Conservation (phyloP, 192 early-diverging fungal genomes). For the Oehlia diaphana region DNA sequence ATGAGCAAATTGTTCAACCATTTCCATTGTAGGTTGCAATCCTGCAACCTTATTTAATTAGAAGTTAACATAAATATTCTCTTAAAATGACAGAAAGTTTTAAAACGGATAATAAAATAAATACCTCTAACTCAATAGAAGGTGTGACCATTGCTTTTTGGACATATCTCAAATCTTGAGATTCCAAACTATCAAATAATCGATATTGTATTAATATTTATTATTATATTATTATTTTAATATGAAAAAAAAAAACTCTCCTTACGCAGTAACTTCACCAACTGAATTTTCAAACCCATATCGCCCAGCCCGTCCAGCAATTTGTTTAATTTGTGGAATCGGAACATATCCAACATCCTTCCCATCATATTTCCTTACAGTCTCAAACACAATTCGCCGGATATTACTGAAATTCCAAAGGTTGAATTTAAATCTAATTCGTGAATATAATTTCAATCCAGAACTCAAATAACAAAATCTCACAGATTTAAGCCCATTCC, state of each 20-base stretch:
- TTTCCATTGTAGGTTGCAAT: constrained; percentile 70
- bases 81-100: not conserved
- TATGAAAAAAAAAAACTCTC: constrained; percentile 18
- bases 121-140: constrained; percentile 25
- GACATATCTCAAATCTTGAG: constrained; percentile 28
- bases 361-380: constrained; percentile 82
- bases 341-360: constrained; percentile 46
- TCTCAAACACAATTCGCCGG: constrained; percentile 82
- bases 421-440: not conserved
- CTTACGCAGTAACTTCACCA: constrained; percentile 74
- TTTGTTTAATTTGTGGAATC: constrained; percentile 87
- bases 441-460: not conserved
- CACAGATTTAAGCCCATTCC: constrained; percentile 97
- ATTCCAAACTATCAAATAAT: constrained; percentile 17
- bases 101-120: not conserved
- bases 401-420: constrained; percentile 63
- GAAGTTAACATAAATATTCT: not conserved
- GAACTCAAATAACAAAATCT: constrained; percentile 3
- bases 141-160: constrained; percentile 20
- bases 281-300: constrained; percentile 66
- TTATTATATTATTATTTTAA: constrained; percentile 12
- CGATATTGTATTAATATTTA: constrained; percentile 10
- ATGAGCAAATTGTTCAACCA: constrained; percentile 74
- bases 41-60: constrained; percentile 54
- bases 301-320: constrained; percentile 89